These are phyloP conservation scores for Umbelopsis sp. DNA, from an alignment of 371 early-diverging fungal species.

Conservation along the genomic window DNA sequence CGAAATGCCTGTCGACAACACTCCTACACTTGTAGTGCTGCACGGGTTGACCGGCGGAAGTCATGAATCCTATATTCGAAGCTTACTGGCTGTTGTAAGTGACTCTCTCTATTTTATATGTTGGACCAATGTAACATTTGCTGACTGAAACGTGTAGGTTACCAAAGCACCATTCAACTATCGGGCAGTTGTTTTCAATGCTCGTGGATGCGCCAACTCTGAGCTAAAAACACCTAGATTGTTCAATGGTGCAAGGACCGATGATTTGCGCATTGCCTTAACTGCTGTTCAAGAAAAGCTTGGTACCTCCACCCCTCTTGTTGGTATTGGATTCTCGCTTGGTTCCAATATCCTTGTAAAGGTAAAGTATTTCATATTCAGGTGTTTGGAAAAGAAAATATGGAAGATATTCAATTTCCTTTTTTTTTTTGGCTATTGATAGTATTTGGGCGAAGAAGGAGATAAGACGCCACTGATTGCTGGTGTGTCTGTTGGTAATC, in stretches of 20 bases:
- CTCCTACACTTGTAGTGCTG: conserved; percentile 75
- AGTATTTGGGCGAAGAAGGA: conserved; percentile 87
- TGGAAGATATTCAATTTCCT: background rate
- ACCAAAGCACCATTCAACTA: conserved; percentile 59
- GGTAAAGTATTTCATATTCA: conserved; percentile 32
- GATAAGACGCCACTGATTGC: conserved; percentile 75
- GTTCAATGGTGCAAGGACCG: conserved; percentile 85
- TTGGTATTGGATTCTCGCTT: conserved; percentile 86
- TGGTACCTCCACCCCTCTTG: conserved; percentile 66
- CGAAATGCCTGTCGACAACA: conserved; percentile 54
- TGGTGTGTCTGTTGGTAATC: conserved; percentile 84
- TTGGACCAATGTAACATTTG: background rate
- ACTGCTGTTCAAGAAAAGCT: conserved; percentile 56
- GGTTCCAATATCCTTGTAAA: conserved; percentile 93
- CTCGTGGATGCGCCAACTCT: conserved; percentile 83
- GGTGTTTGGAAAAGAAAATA: background rate
- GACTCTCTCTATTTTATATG: background rate
- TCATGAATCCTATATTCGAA: conserved; percentile 86
- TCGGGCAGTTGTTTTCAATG: conserved; percentile 85
- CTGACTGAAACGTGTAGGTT: conserved; percentile 24
- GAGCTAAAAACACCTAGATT: conserved; percentile 76
- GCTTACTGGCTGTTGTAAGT: conserved; percentile 65
- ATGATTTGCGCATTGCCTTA: conserved; percentile 73
- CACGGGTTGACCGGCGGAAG: conserved; percentile 93
- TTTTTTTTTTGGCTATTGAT: background rate